Percentiles rank a stretch among this genome's conserved stretches.
phyloP scores from a whole-genome alignment of 2,329 filamentous ascomycete genomes.

The Aspergillus udagawae region DNA sequence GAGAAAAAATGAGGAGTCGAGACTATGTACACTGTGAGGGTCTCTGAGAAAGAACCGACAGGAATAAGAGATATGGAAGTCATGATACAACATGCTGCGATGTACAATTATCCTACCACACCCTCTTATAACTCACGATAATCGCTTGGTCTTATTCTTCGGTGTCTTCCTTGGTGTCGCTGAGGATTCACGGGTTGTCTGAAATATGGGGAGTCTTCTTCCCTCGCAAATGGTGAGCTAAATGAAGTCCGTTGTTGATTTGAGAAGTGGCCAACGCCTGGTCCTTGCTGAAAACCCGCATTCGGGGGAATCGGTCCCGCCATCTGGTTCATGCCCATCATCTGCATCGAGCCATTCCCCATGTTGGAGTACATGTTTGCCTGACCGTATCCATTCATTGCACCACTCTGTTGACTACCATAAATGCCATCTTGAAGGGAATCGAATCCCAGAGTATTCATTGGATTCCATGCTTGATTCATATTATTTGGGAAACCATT shows the following conservation, averaged over 20 bases:
- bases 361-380: conserved; percentile 34
- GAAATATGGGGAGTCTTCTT: conserved; percentile 89
- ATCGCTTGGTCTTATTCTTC: conserved; percentile 79
- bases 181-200: conserved; percentile 94
- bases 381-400: conserved; percentile 27
- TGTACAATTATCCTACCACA: conserved; percentile 1
- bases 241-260: conserved; percentile 57
- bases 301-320: conserved; percentile 26
- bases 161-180: conserved; percentile 76
- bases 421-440: conserved; percentile 34
- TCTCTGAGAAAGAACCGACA: background rate
- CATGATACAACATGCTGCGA: background rate
- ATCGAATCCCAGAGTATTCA: conserved; percentile 43
- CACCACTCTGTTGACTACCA: conserved; percentile 27
- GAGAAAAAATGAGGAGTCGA: background rate
- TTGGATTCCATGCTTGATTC: conserved; percentile 40
- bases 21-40: background rate
- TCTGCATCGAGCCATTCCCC: conserved; percentile 31
- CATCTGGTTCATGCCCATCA: conserved; percentile 35
- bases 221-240: conserved; percentile 53
- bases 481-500: conserved; percentile 31
- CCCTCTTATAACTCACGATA: conserved; percentile 69
- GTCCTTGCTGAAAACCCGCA: conserved; percentile 27
- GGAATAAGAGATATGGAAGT: background rate
- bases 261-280: conserved; percentile 44